Evolutionary conservation across 305 asterid genomes (phyloP).

Genomic region (Fraxinus dipetala): DNA sequence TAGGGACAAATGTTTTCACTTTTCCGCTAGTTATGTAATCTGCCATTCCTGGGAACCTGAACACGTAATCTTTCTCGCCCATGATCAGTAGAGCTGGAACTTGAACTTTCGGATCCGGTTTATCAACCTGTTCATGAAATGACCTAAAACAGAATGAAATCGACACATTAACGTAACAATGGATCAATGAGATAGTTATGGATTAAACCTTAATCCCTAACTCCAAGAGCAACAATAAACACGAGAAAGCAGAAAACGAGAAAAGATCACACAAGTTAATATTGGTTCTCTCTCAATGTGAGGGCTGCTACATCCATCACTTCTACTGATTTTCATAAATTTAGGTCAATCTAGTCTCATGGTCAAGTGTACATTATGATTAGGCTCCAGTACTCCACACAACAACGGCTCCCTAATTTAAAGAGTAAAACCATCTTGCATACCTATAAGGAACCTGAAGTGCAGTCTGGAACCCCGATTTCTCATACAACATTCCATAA

Average conservation of each 20-base stretch:
- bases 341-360: not conserved
- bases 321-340: not conserved
- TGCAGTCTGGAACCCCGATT: constrained; percentile 34
- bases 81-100: constrained; percentile 35
- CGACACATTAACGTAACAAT: not conserved
- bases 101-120: constrained; percentile 19
- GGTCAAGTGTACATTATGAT: not conserved
- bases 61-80: constrained; percentile 37
- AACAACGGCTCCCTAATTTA: not conserved
- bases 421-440: not conserved
- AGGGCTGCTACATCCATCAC: not conserved
- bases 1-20: constrained; percentile 29
- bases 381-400: not conserved
- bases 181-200: not conserved
- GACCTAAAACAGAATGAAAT: not conserved
- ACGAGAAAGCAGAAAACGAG: not conserved
- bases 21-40: constrained; percentile 30
- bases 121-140: not conserved
- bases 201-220: not conserved
- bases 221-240: not conserved
- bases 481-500: constrained; percentile 30
- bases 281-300: not conserved
- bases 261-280: not conserved
- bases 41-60: constrained; percentile 30
- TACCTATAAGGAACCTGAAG: constrained; percentile 42